A percentile compares a stretch with the other conserved stretches of the same genome.
These are phyloP conservation scores for Ophiostoma sp. DNA, from an alignment of 2,329 filamentous ascomycete species.

Conservation along the genomic window DNA sequence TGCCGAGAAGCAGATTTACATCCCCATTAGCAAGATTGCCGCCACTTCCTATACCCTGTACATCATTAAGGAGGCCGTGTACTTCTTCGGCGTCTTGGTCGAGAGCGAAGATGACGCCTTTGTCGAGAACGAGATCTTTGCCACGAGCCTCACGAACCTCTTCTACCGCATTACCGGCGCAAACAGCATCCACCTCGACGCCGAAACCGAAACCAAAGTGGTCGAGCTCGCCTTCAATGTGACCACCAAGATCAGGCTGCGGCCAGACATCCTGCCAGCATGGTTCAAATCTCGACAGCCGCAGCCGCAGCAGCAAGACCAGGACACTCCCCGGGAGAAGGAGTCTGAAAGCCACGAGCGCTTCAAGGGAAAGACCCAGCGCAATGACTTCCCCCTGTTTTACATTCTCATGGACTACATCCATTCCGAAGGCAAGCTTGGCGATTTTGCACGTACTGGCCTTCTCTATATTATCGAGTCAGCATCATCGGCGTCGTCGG, in stretches of 20 bases:
- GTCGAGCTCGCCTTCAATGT: slow-evolving; percentile 95
- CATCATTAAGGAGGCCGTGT: slow-evolving; percentile 77
- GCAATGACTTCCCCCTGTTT: slow-evolving; percentile 91
- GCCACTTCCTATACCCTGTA: slow-evolving; percentile 77
- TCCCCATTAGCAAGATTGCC: slow-evolving; percentile 83
- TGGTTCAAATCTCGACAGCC: slow-evolving; percentile 72
- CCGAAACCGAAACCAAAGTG: slow-evolving; percentile 79
- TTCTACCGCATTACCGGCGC: slow-evolving; percentile 71
- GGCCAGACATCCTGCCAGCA: slow-evolving; percentile 77
- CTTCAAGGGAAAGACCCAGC: slow-evolving; percentile 79
- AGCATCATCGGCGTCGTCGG: slow-evolving; percentile 77
- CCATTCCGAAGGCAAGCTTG: slow-evolving; percentile 87
- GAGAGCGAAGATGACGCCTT: slow-evolving; percentile 97
- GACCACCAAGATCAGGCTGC: slow-evolving; percentile 87
- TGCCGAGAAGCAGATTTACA: slow-evolving; percentile 80
- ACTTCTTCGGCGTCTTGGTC: slow-evolving; percentile 84
- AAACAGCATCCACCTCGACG: slow-evolving; percentile 66
- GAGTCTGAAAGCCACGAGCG: slow-evolving; percentile 61
- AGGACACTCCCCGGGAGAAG: background rate
- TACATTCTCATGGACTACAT: slow-evolving; percentile 96
- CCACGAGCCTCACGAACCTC: slow-evolving; percentile 79
- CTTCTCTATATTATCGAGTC: slow-evolving; percentile 94
- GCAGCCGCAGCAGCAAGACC: slow-evolving; percentile 19
- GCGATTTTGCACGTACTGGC: slow-evolving; percentile 92
- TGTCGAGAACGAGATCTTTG: slow-evolving; percentile 79